Evolutionary conservation across 2,329 filamentous ascomycete species (phyloP).

Genomic region (Aspergillus hiratsukae): DNA sequence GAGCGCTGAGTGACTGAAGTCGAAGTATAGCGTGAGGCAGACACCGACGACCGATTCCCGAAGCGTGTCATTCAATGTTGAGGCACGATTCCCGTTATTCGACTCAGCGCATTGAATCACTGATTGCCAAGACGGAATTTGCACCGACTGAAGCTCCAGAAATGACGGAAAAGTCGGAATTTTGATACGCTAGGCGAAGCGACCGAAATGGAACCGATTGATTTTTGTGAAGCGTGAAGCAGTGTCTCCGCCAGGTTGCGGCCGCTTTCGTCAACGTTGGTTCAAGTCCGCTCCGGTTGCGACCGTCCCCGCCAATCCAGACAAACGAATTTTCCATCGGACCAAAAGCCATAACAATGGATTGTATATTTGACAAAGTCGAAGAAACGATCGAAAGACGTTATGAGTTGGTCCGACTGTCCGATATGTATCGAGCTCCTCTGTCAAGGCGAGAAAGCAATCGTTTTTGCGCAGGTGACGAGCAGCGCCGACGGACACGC

Average conservation of each 20-base stretch:
- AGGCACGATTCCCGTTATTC: conserved; percentile 1
- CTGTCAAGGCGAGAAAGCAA: conserved; percentile 5
- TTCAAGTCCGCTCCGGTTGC: conserved; percentile 13
- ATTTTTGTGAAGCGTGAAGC: neutral
- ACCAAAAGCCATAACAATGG: conserved; percentile 2
- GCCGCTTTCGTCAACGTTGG: conserved; percentile 17
- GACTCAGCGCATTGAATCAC: conserved; percentile 3
- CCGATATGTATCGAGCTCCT: neutral
- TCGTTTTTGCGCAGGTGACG: conserved; percentile 4
- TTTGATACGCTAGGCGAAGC: neutral
- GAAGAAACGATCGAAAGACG: neutral
- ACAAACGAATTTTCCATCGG: neutral
- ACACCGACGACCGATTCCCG: neutral
- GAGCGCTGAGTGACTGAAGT: neutral
- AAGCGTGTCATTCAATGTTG: neutral
- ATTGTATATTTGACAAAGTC: conserved; percentile 2
- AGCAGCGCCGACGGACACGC: neutral
- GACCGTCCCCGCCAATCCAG: conserved; percentile 11
- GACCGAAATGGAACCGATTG: neutral
- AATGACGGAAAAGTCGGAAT: neutral
- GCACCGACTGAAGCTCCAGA: neutral
- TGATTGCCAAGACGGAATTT: conserved; percentile 9
- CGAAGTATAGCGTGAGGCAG: neutral
- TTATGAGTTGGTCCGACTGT: conserved; percentile 1
- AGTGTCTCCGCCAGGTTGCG: conserved; percentile 1